Conservation (phyloP, 331 rosid genomes). For the Ulmus americana region DNA sequence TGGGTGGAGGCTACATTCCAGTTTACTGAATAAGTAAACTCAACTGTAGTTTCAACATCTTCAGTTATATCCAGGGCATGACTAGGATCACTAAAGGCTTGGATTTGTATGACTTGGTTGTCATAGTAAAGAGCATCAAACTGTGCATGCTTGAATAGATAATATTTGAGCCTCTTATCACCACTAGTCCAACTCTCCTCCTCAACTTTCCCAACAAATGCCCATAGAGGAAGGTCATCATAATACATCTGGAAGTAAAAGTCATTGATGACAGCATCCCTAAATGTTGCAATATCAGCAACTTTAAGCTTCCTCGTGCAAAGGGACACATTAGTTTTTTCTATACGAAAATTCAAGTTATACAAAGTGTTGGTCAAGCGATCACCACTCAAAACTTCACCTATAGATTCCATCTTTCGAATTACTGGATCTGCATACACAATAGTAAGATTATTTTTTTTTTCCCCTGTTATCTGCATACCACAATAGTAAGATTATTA, state of each 20-base stretch:
- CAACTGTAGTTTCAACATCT: constrained; percentile 46
- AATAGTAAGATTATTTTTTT: neutral
- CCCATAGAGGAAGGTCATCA: constrained; percentile 90
- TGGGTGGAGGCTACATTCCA: constrained; percentile 56
- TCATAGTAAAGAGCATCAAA: constrained; percentile 62
- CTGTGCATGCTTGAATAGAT: constrained; percentile 57
- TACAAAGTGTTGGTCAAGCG: constrained; percentile 55
- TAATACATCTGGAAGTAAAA: constrained; percentile 84
- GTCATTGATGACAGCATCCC: constrained; percentile 51
- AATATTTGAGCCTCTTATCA: constrained; percentile 43
- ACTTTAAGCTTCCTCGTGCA: constrained; percentile 50
- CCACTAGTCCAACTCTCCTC: constrained; percentile 36
- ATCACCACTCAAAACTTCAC: constrained; percentile 82
- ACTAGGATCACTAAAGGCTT: constrained; percentile 63
- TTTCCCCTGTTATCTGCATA: constrained; percentile 34
- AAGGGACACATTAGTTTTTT: constrained; percentile 36
- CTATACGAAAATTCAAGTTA: constrained; percentile 52
- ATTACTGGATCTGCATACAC: constrained; percentile 54
- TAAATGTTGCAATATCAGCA: constrained; percentile 52
- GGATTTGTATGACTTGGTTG: constrained; percentile 51
- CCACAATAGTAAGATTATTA: too few species aligned
- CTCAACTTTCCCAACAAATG: constrained; percentile 67
- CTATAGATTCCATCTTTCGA: constrained; percentile 67
- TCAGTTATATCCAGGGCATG: constrained; percentile 55
- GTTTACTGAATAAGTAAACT: constrained; percentile 69